phyloP scores from a whole-genome alignment of 2,329 filamentous ascomycete species.

The Talaromyces sp. region DNA sequence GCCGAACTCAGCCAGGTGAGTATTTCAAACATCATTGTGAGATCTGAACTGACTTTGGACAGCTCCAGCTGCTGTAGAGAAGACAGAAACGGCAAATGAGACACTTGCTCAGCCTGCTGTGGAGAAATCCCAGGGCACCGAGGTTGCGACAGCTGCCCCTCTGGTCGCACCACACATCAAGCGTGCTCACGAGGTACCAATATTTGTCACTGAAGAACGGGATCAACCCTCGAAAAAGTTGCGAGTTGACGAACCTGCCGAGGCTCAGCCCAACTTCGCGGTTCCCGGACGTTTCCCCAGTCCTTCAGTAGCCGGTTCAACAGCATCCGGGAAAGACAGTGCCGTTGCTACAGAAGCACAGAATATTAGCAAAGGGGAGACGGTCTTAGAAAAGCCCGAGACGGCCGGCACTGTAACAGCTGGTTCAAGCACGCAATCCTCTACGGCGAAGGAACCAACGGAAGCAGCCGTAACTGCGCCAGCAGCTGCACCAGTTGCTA shows the following conservation, averaged over 20 bases:
- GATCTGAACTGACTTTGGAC: background rate
- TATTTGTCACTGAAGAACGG: conserved; percentile 30
- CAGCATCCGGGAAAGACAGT: conserved; percentile 11
- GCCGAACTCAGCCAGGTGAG: conserved; percentile 8
- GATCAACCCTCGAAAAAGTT: conserved; percentile 35
- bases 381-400: background rate
- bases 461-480: background rate
- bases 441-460: background rate
- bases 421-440: background rate
- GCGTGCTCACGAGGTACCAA: conserved; percentile 36
- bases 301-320: conserved; percentile 15
- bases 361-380: background rate
- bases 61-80: background rate
- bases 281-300: conserved; percentile 16
- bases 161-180: conserved; percentile 25
- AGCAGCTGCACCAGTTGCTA: background rate
- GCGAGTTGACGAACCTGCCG: conserved; percentile 31
- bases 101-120: background rate
- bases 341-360: conserved; percentile 5
- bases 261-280: background rate
- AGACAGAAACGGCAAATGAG: background rate
- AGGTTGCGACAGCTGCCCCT: conserved; percentile 19
- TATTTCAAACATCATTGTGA: background rate
- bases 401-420: background rate
- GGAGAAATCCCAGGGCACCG: conserved; percentile 11